A percentile compares a stretch with the other conserved stretches of the same genome.
phyloP scores from a whole-genome alignment of 805 yeast genomes.

The Suhomyces vadensis region DNA sequence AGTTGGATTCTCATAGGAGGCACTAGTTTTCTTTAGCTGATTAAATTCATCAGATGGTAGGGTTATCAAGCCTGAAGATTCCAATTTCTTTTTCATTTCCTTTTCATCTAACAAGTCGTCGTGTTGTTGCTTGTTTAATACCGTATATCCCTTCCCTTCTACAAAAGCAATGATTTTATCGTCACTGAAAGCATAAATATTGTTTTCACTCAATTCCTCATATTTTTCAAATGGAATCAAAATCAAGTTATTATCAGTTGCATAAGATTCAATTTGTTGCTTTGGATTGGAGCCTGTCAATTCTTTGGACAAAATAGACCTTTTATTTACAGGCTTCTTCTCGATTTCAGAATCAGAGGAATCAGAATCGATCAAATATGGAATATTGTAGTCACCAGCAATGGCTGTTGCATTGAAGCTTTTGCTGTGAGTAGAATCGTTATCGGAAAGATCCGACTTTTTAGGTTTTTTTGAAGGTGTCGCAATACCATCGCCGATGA shows the following conservation, averaged over 20 bases:
- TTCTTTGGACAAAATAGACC: conserved; percentile 19
- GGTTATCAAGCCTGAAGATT: conserved; percentile 33
- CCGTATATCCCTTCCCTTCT: conserved; percentile 28
- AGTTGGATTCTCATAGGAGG: conserved; percentile 22
- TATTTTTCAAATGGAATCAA: conserved; percentile 33
- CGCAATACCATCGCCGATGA: conserved; percentile 29
- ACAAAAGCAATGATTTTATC: conserved; percentile 25
- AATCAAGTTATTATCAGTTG: conserved; percentile 32
- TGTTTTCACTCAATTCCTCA: conserved; percentile 28
- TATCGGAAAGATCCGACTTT: conserved; percentile 14
- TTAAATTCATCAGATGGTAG: conserved; percentile 26
- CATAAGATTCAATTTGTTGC: conserved; percentile 35
- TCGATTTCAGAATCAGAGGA: conserved; percentile 25
- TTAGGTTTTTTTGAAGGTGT: conserved; percentile 26
- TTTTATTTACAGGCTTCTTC: conserved; percentile 3
- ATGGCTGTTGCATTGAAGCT: conserved; percentile 16
- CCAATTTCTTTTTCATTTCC: conserved; percentile 34
- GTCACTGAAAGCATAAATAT: conserved; percentile 22
- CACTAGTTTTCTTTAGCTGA: conserved; percentile 13
- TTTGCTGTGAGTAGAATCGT: conserved; percentile 11
- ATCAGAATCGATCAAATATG: conserved; percentile 30
- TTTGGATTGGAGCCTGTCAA: conserved; percentile 16
- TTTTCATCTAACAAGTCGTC: conserved; percentile 30
- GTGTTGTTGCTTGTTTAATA: conserved; percentile 29
- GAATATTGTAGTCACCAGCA: conserved; percentile 22